Evolutionary conservation across 257 asterid genomes (phyloP), one percentile per base, ranked within the genome.

Genomic region (Capsicum rhomboideum): DNA sequence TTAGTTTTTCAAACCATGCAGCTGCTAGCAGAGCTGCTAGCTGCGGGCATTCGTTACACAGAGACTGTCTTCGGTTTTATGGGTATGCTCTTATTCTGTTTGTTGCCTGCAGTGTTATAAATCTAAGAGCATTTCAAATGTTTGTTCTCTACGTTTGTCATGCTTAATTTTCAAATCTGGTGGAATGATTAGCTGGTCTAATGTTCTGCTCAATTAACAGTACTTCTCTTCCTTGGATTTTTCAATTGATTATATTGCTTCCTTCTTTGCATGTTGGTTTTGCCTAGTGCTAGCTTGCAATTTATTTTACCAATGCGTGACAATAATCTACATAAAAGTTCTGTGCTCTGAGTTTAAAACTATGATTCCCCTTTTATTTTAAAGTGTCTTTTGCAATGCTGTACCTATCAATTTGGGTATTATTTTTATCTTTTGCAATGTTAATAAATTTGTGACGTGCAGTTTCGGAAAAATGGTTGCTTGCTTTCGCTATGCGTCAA

Each of bases 21-120:
- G 99, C 98, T 84, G 99, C 98, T n/a, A 96, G 98, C 86, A 96
- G 98, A 91, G 99, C 92, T 78, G 98, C 98, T n/a, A 93, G 98
- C 91, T 96, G 99, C 34, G 99, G 99, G 80, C 99, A 96, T 88
- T 96, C 99, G 78, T 87, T 96, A 82, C 99, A 94, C 85, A 88
- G 99, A 88, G 99, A 96, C 84, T 96, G 99, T 87, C 97, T 94
- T 87, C 94, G 99, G 79, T 94, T 96, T 90, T 96, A 94, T 84
- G 99, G 99, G 99, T 96, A 93, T 75, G 85, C 77, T 85, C 46
- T 79, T 34, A 50, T 85, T 63, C 84, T 79, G 18, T 61, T 68
- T 83, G 55, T 88, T 26, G 34, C 78, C 80, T 44, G 69, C 29
- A 16, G n/a, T 44, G 77, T 53, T 18, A 61, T 69, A 21, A 34